Percentiles rank a stretch among this genome's conserved stretches.
These are phyloP conservation scores for Wickerhamomyces ciferrii DNA, from an alignment of 805 yeast genomes.

Conservation along the genomic window DNA sequence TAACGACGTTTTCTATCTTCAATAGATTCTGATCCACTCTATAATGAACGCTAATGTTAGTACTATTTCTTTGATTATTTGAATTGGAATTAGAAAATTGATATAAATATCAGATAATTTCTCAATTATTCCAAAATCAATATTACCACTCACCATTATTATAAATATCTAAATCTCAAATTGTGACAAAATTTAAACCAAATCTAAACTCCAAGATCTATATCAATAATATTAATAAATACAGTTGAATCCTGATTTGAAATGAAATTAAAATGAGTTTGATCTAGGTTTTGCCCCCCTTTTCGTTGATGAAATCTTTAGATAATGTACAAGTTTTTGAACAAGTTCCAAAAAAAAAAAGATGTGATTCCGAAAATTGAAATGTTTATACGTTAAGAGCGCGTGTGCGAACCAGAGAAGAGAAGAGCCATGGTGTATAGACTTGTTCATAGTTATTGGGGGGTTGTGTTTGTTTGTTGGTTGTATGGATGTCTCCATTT, in stretches of 20 bases:
- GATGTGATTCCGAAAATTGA: slow-evolving; percentile 1
- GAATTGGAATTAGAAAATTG: not conserved
- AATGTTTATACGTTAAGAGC: not conserved
- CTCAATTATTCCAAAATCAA: not conserved
- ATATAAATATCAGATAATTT: not conserved
- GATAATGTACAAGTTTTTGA: not conserved
- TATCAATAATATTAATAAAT: no score
- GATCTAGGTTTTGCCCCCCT: not conserved
- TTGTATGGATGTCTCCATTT: no score
- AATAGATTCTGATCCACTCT: slow-evolving; percentile 19
- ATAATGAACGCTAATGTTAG: not conserved
- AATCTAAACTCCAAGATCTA: no score
- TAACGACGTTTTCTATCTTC: slow-evolving; percentile 42
- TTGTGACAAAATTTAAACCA: not conserved
- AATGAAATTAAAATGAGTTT: no score
- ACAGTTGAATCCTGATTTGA: no score
- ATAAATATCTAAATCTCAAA: not conserved
- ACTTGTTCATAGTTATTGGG: no score
- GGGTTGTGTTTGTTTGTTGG: no score
- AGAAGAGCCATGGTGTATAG: no score
- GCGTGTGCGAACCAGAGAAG: not conserved
- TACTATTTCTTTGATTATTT: no score
- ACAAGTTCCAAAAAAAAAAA: not conserved
- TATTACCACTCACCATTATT: not conserved
- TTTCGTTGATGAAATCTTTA: not conserved